Base-by-base conservation (phyloP, 257 asterid species). In the Plantago elongata region DNA sequence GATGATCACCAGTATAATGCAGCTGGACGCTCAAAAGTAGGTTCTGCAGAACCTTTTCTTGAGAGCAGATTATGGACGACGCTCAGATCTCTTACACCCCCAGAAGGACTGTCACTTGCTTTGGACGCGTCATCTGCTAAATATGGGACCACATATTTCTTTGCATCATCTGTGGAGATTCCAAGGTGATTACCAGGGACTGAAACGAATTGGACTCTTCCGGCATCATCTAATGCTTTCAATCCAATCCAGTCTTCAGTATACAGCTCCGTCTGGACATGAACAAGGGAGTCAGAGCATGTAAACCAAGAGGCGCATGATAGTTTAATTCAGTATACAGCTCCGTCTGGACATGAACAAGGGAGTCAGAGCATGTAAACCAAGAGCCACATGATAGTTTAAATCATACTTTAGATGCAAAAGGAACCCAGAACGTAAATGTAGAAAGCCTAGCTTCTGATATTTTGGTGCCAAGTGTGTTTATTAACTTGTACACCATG, bases 221-320 rank as follows among this genome's bases (percentile, higher is more conserved):
- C 95, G 10, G 84, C 83, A 46, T 81, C 80, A 42, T 85, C 95
- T 63, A 90, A 66, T 5, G 79, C 65, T 66, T 80, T 90, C 77
- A 90, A 69, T 40, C 97, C 96, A 29, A 90, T 90, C 97, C 96
- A 90, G 64, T 90, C 97, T 73, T 90, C 97, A 0, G 45, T 69
- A 50, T 84, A 87, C 15, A 87, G 90, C 73, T 79, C 44, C 0
- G 89, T 83, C 86, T 81, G 60, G 40, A 42, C 54, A 70, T 7
- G 52, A 66, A 60, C 29, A 27, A 12, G 16, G 63, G 13, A 7
- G 48, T 64, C 17, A 68, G 64, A 13, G 11, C 8, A 52, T 27
- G 59, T 27, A 18, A 27, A 27, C 34, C 3, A 54, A 27, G 7
- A 18, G 42, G 6, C n/a, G 27, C 13, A 15, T 4, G 10, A 4